A percentile compares a stretch with the other conserved stretches of the same genome.
Evolutionary conservation across 306 rosid genomes (phyloP).

Genomic region (Pterocarpus macrocarpus): DNA sequence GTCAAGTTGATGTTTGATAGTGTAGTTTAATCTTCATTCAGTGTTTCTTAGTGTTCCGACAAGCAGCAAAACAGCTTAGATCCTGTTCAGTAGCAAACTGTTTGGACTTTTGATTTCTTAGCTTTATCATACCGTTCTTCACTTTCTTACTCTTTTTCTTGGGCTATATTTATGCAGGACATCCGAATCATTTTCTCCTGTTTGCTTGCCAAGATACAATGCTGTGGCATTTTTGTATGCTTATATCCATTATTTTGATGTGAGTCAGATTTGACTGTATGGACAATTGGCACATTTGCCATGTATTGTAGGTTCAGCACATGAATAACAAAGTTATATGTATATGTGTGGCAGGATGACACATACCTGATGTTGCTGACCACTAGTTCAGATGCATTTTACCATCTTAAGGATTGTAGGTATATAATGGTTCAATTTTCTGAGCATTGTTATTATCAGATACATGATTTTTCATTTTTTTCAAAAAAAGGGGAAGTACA

Average conservation of each 20-base stretch:
- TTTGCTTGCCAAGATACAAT: conserved; percentile 97
- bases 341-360: conserved; percentile 69
- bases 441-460: conserved; percentile 32
- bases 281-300: not conserved
- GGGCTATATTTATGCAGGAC: conserved; percentile 76
- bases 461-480: conserved; percentile 4
- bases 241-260: conserved; percentile 87
- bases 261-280: conserved; percentile 57
- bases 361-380: conserved; percentile 90
- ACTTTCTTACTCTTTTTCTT: conserved; percentile 26
- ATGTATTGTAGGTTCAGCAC: conserved; percentile 32
- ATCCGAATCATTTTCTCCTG: conserved; percentile 92
- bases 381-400: conserved; percentile 85
- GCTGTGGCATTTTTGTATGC: conserved; percentile 94
- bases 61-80: conserved; percentile 15
- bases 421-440: conserved; percentile 45
- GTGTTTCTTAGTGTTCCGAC: conserved; percentile 8
- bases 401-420: conserved; percentile 98
- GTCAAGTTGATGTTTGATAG: conserved; percentile 11
- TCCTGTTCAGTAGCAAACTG: not conserved
- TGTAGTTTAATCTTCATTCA: conserved; percentile 31
- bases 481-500: not conserved
- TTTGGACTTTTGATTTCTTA: conserved; percentile 17
- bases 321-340: conserved; percentile 29
- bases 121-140: not conserved